phyloP scores from a whole-genome alignment of 2,329 filamentous ascomycete species.

The Ophiostoma tasmaniense region DNA sequence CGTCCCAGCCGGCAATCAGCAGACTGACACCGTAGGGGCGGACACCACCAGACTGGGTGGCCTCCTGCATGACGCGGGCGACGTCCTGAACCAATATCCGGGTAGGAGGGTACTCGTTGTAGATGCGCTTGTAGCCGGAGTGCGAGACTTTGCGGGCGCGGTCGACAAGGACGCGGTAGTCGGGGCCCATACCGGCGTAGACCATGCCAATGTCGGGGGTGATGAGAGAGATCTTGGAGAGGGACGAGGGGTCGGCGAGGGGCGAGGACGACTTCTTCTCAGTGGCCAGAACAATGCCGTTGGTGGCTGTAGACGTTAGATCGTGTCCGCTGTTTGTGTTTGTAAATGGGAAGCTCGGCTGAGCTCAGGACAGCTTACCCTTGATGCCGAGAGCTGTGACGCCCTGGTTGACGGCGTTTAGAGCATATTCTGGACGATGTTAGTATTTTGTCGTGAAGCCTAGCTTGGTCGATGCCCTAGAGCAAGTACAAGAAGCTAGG shows the following conservation, averaged over 20 bases:
- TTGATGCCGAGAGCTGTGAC: conserved; percentile 98
- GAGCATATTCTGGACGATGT: conserved; percentile 71
- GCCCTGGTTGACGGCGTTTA: conserved; percentile 98
- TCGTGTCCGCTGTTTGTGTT: too few relatives aligned
- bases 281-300: conserved; percentile 96
- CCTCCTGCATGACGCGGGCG: conserved; percentile 95
- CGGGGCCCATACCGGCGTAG: conserved; percentile 97
- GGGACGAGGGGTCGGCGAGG: conserved; percentile 86
- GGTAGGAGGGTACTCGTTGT: conserved; percentile 99
- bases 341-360: not conserved
- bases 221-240: conserved; percentile 95
- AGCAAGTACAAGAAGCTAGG: not conserved
- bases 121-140: conserved; percentile 98
- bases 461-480: not conserved
- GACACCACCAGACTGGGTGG: conserved; percentile 95
- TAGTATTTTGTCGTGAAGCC: not conserved
- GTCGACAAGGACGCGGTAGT: conserved; percentile 96
- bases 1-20: conserved; percentile 95
- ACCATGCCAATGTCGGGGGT: conserved; percentile 99
- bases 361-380: conserved; percentile 45
- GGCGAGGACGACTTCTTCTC: conserved; percentile 99
- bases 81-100: conserved; percentile 99
- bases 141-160: conserved; percentile 97
- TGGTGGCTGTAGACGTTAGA: conserved; percentile 61
- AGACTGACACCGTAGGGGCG: conserved; percentile 93